Evolutionary conservation across 1,284 basidiomycete species (phyloP), one percentile per base, ranked within the genome.

Genomic region (Leccinum subrobustum): DNA sequence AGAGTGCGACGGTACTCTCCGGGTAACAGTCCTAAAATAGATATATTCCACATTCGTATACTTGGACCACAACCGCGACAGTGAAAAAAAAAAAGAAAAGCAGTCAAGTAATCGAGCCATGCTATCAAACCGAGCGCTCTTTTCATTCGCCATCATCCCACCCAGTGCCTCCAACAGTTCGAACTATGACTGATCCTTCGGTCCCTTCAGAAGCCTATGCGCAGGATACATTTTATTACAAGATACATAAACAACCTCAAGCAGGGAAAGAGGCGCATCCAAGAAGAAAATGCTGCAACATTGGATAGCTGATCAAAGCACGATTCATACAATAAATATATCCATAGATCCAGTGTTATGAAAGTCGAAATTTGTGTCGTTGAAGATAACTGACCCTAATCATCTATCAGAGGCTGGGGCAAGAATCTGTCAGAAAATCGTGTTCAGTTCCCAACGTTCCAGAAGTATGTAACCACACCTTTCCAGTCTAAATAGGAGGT

Each of bases 401-500:
- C 35, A 55, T 67, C 37, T 37, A 54, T 42, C 18, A 52, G 18
- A n/a, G 25, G 33, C 6, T 6, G 18, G 25, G 14, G 14, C 12
- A 18, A n/a, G 27, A 18, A 54, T 35, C 52, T 54, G 52, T 20
- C 11, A 39, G 9, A 25, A 27, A 9, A 39, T 54, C 51, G 20
- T 4, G 53, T 42, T 42, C 53, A 54, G 25, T 54, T 8, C 37
- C 11, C 11, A 9, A 54, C 23, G 5, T 18, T 35, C 37, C 23
- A 39, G 16, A 39, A 18, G 14, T 3, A 27, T 54, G 25, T 5
- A 42, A 54, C 37, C 37, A 42, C 37, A 54, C 53, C 37, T 54
- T n/a, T n/a, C n/a, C n/a, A 6, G 35, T 29, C 63, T 74, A 76
- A 35, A 74, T 23, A 31, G 70, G 56, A 27, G 73, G 59, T 8